These are phyloP conservation scores for Coniochaeta prunicola DNA, from an alignment of 2,329 filamentous ascomycete genomes.

Conservation along the genomic window DNA sequence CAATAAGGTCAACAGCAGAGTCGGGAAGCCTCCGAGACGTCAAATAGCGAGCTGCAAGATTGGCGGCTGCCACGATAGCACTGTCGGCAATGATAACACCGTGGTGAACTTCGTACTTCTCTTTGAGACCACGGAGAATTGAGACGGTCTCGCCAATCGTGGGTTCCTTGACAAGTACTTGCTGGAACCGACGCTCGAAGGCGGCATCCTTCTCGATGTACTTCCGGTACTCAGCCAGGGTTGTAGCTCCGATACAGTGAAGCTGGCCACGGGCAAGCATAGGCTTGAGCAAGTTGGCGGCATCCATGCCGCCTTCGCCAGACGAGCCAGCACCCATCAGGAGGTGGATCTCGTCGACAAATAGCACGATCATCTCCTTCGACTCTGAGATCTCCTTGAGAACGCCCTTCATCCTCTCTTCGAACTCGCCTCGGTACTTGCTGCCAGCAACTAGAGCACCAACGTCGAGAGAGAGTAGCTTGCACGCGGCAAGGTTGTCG, in stretches of 20 bases:
- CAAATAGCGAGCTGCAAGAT: conserved; percentile 85
- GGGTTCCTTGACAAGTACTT: conserved; percentile 95
- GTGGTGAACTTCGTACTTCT: conserved; percentile 96
- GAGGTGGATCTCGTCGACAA: conserved; percentile 97
- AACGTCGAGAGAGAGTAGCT: conserved; percentile 88
- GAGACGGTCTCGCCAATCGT: conserved; percentile 84
- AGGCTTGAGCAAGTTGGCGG: conserved; percentile 93
- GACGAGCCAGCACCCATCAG: conserved; percentile 95
- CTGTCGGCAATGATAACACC: conserved; percentile 94
- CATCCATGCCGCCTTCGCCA: conserved; percentile 97
- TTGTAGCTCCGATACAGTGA: conserved; percentile 97
- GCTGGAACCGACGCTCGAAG: conserved; percentile 97
- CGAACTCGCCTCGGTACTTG: conserved; percentile 98
- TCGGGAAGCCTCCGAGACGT: conserved; percentile 87
- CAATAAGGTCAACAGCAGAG: conserved; percentile 92
- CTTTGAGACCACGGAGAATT: conserved; percentile 95
- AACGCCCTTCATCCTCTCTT: conserved; percentile 98
- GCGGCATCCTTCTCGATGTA: conserved; percentile 98
- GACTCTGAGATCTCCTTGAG: conserved; percentile 93
- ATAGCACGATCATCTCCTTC: conserved; percentile 94
- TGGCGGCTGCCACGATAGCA: conserved; percentile 87
- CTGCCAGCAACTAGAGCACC: conserved; percentile 92
- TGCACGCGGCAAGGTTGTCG: conserved; percentile 89
- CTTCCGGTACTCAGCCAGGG: conserved; percentile 90
- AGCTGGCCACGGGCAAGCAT: conserved; percentile 96